Percentiles rank a stretch among this genome's conserved stretches.
Evolutionary conservation across 345 rosid species (phyloP).

Genomic region (Eucalyptus pumila): DNA sequence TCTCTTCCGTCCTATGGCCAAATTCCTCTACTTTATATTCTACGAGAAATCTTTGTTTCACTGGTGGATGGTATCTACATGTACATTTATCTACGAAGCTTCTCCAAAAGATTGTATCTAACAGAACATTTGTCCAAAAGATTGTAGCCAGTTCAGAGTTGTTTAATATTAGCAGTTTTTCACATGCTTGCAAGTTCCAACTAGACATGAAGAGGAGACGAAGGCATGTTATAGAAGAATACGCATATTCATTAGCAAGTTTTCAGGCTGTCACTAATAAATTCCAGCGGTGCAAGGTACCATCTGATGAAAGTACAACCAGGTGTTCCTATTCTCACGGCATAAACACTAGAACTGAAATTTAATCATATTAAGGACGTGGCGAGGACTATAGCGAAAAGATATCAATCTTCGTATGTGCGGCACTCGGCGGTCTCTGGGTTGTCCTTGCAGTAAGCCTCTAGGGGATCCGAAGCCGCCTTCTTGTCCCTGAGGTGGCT

Average conservation of each 20-base stretch:
- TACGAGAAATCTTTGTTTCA: not conserved
- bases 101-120: not conserved
- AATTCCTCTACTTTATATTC: not conserved
- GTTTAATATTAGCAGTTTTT: not conserved
- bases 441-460: slow-evolving; percentile 72
- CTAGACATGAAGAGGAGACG: not conserved
- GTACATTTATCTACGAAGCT: not conserved
- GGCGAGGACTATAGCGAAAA: not conserved
- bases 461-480: slow-evolving; percentile 71
- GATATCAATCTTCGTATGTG: slow-evolving; percentile 60
- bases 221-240: not conserved
- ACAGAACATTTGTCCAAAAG: not conserved
- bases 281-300: not conserved
- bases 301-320: not conserved
- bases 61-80: not conserved
- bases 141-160: not conserved
- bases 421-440: slow-evolving; percentile 91
- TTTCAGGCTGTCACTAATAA: not conserved
- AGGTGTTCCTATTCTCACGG: not conserved
- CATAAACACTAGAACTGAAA: not conserved
- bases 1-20: not conserved
- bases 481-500: slow-evolving; percentile 83
- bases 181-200: not conserved
- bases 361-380: not conserved
- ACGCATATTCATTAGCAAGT: not conserved